Evolutionary conservation across 768 basidiomycete genomes (phyloP), one percentile per base, ranked within the genome.

Genomic region (Russula sp.): DNA sequence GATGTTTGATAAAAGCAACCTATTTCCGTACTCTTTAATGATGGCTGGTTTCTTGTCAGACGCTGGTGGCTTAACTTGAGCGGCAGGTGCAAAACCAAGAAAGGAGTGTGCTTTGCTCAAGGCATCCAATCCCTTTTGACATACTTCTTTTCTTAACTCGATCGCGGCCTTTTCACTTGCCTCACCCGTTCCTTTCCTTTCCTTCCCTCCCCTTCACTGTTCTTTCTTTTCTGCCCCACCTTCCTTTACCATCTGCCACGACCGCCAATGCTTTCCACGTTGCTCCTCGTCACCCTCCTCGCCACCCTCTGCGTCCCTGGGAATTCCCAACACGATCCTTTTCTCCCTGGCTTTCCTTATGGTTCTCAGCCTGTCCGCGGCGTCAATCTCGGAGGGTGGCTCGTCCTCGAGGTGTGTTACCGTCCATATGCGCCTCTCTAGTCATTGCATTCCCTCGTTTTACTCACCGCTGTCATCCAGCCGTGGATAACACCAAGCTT

Each of bases 401-500:
- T 84, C 48, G 75, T 84, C 6, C 74, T 83, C 32, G 82, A 82
- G 77, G 82, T 81, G 38, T 30, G 77, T 66, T 16, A 40, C 32
- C 20, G 7, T n/a, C 34, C 69, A 62, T 64, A 51, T 22, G n/a
- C 48, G 5, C 24, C 1, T 24, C 52, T 44, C 10, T 6, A n/a
- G 14, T 36, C 2, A 3, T 11, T 10, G 11, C 4, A 26, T 50
- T 50, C 28, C 14, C 13, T 48, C n/a, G 22, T 48, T 16, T 4
- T n/a, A 16, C 48, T 32, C 24, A 22, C 42, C 49, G 22, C 34
- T 26, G 14, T 2, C 34, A 28, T 28, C 18, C 67, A 73, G 86
- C 88, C 89, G 13, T 91, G 88, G 87, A 88, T 91, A 69, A 90
- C 88, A 0, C 89, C 89, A 34, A 85, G 84, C 49, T 70, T 92